A percentile compares a stretch with the other conserved stretches of the same genome.
Conservation (phyloP, 2,329 filamentous ascomycete species). For the Alternaria brassicicola region DNA sequence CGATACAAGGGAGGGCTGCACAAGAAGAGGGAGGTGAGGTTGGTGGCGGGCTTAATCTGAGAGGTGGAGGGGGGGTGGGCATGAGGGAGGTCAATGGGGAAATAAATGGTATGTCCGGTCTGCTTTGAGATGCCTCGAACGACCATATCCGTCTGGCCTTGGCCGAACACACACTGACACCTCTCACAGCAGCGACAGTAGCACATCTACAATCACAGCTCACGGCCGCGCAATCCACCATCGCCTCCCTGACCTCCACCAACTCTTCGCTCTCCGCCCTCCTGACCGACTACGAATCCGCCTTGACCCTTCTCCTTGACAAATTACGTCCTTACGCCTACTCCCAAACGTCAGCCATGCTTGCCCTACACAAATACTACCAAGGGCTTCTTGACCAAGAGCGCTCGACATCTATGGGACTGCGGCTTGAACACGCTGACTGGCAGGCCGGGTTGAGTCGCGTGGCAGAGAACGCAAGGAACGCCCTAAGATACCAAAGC, state of each 20-base stretch:
- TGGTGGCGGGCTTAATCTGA: background rate
- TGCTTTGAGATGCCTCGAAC: background rate
- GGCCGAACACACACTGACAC: conserved; percentile 8
- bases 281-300: conserved; percentile 52
- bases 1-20: conserved; percentile 44
- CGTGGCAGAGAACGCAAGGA: conserved; percentile 51
- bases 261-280: conserved; percentile 38
- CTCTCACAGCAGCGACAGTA: conserved; percentile 37
- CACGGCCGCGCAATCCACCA: conserved; percentile 32
- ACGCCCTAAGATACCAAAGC: conserved; percentile 48
- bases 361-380: conserved; percentile 57
- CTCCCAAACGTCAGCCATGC: conserved; percentile 51
- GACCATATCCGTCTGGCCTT: background rate
- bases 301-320: conserved; percentile 47
- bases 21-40: conserved; percentile 41
- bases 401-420: conserved; percentile 52
- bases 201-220: conserved; percentile 41
- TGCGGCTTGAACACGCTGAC: conserved; percentile 55
- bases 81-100: conserved; percentile 46
- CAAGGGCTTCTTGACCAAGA: conserved; percentile 52
- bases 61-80: conserved; percentile 12
- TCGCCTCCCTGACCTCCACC: conserved; percentile 33
- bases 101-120: conserved; percentile 33
- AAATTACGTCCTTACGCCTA: conserved; percentile 44
- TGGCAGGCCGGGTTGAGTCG: conserved; percentile 56